These are phyloP conservation scores for Daldinia loculata DNA, from an alignment of 495 filamentous ascomycete genomes.

Conservation along the genomic window DNA sequence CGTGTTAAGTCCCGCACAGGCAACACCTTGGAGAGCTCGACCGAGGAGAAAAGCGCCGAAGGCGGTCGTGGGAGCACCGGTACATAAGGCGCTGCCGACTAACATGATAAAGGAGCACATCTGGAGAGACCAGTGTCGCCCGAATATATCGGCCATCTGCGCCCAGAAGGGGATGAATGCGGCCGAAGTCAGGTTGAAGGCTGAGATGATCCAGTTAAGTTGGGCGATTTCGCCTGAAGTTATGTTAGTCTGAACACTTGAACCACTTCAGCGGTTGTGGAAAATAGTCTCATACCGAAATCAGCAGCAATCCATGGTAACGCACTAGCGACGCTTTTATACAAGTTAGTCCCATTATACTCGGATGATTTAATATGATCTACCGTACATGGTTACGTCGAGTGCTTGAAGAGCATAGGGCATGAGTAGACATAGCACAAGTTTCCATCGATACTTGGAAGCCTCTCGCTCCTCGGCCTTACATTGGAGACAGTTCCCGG, in stretches of 20 bases:
- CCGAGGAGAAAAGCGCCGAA: constrained; percentile 67
- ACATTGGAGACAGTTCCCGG: constrained; percentile 24
- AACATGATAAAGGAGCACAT: constrained; percentile 58
- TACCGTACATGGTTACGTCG: constrained; percentile 61
- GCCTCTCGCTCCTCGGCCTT: constrained; percentile 34
- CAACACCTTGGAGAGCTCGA: constrained; percentile 65
- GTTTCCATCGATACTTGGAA: constrained; percentile 60
- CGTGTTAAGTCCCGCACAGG: constrained; percentile 63
- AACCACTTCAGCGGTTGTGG: background rate
- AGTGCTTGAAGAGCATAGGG: constrained; percentile 63
- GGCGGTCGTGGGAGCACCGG: constrained; percentile 57
- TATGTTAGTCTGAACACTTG: constrained; percentile 5
- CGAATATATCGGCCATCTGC: constrained; percentile 68
- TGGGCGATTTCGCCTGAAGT: constrained; percentile 60
- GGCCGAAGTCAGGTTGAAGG: constrained; percentile 68
- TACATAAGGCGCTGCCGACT: constrained; percentile 60
- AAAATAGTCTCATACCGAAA: constrained; percentile 56
- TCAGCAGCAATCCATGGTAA: constrained; percentile 66
- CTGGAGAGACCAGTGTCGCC: constrained; percentile 60
- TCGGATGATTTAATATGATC: no score
- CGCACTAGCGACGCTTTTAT: constrained; percentile 59
- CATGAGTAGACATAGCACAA: constrained; percentile 61
- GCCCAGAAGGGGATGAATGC: constrained; percentile 70
- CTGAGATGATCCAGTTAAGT: constrained; percentile 70
- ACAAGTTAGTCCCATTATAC: constrained; percentile 3